Evolutionary conservation across 495 filamentous ascomycete genomes (phyloP).

Genomic region (Penicillium mononematosum): DNA sequence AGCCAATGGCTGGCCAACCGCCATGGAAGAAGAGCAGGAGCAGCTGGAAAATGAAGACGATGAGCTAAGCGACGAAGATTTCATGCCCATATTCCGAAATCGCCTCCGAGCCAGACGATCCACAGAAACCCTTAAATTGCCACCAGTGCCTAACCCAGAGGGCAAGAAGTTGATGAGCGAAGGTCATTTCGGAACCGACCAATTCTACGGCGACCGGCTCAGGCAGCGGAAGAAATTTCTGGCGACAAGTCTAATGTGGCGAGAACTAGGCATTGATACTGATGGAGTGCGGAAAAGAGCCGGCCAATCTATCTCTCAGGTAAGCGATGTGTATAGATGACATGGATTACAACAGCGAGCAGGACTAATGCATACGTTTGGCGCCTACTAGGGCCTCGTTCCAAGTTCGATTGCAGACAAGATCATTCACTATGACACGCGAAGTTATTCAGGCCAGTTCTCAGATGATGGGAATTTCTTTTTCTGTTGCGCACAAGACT

Average conservation of each 20-base stretch:
- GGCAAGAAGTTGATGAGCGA: conserved; percentile 75
- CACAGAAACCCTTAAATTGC: conserved; percentile 52
- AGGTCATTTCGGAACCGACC: conserved; percentile 70
- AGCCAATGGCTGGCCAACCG: conserved; percentile 30
- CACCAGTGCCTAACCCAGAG: conserved; percentile 74
- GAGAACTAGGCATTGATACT: conserved; percentile 69
- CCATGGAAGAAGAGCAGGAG: conserved; percentile 19
- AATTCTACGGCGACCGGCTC: conserved; percentile 47
- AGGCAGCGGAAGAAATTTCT: conserved; percentile 60
- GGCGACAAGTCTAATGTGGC: conserved; percentile 66
- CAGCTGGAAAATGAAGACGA: conserved; percentile 24
- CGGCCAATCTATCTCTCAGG: conserved; percentile 65
- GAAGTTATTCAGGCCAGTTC: conserved; percentile 94
- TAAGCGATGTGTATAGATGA: conserved; percentile 28
- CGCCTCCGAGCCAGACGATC: conserved; percentile 23
- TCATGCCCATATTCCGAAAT: conserved; percentile 24
- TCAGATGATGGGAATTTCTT: conserved; percentile 97
- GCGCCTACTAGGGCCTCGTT: conserved; percentile 50
- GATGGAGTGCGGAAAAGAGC: conserved; percentile 52
- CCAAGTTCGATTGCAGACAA: conserved; percentile 78
- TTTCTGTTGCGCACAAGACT: conserved; percentile 92
- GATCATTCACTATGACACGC: conserved; percentile 79
- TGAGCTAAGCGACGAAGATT: conserved; percentile 21
- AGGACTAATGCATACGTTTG: neutral
- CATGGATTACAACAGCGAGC: neutral